These are phyloP conservation scores for Phytophthora sojae DNA, from an alignment of 352 stramenopile species.

Conservation along the genomic window DNA sequence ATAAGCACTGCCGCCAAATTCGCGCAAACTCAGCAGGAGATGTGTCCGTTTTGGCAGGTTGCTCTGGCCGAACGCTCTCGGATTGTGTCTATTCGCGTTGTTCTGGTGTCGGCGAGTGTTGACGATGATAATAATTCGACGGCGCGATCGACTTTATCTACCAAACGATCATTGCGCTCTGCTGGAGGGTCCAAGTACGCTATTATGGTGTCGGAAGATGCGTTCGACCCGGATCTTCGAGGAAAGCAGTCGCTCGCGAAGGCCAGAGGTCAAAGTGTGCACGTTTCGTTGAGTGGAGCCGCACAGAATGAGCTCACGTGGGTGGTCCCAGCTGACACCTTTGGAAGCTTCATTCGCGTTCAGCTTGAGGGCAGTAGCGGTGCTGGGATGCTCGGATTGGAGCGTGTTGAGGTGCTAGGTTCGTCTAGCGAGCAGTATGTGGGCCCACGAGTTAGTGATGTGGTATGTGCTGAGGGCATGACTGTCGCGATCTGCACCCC, in stretches of 20 bases:
- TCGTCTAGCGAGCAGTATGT: slow-evolving; percentile 50
- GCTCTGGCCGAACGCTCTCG: slow-evolving; percentile 38
- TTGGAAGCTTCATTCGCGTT: slow-evolving; percentile 66
- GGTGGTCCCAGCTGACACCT: slow-evolving; percentile 58
- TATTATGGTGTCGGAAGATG: slow-evolving; percentile 60
- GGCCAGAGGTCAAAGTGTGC: slow-evolving; percentile 60
- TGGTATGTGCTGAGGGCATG: slow-evolving; percentile 62
- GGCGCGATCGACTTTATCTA: slow-evolving; percentile 13
- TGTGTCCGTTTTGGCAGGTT: slow-evolving; percentile 83
- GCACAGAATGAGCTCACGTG: slow-evolving; percentile 49
- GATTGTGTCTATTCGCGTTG: slow-evolving; percentile 35
- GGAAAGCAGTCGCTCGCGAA: slow-evolving; percentile 70
- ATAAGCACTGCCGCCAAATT: slow-evolving; percentile 27
- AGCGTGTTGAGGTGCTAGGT: slow-evolving; percentile 59
- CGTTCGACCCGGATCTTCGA: slow-evolving; percentile 67
- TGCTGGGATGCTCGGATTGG: slow-evolving; percentile 58
- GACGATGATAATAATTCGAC: not conserved
- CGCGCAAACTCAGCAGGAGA: slow-evolving; percentile 74
- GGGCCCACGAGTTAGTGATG: slow-evolving; percentile 63
- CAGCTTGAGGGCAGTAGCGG: slow-evolving; percentile 58
- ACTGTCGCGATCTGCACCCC: slow-evolving; percentile 67
- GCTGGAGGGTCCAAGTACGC: slow-evolving; percentile 41
- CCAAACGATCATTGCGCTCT: slow-evolving; percentile 7
- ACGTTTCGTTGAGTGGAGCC: slow-evolving; percentile 43
- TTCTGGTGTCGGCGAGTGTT: slow-evolving; percentile 25